Evolutionary conservation across 495 filamentous ascomycete species (phyloP).

Genomic region (Aspergillus affinis): DNA sequence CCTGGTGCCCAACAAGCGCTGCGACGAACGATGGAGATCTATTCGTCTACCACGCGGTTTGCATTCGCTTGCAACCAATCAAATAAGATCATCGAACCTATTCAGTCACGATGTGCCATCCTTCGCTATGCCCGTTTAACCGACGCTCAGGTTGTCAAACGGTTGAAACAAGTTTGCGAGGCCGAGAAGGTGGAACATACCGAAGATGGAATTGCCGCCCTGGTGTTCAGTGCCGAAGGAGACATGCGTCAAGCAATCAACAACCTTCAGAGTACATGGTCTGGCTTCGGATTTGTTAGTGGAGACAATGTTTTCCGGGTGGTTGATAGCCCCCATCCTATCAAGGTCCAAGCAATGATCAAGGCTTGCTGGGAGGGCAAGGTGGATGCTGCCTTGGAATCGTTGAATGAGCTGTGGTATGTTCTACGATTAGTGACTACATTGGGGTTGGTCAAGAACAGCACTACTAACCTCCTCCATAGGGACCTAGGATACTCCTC

Average conservation of each 20-base stretch:
- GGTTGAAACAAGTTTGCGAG: constrained; percentile 86
- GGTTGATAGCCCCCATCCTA: constrained; percentile 93
- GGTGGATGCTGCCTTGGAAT: constrained; percentile 82
- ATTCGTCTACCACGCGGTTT: constrained; percentile 93
- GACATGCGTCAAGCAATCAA: constrained; percentile 99
- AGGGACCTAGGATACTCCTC: constrained; percentile 86
- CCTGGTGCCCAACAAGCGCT: constrained; percentile 94
- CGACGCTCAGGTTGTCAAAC: constrained; percentile 86
- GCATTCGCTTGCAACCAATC: constrained; percentile 98
- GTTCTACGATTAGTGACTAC: constrained; percentile 9
- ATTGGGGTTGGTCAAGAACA: neutral
- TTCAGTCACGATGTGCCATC: constrained; percentile 96
- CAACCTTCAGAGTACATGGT: constrained; percentile 90
- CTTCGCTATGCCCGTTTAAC: constrained; percentile 91
- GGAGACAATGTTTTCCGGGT: constrained; percentile 99
- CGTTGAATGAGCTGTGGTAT: constrained; percentile 86
- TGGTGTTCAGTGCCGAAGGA: constrained; percentile 96
- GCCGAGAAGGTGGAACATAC: constrained; percentile 84
- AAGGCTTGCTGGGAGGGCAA: constrained; percentile 94
- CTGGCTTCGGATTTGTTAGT: constrained; percentile 96
- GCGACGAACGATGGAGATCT: constrained; percentile 98
- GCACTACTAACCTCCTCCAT: constrained; percentile 16
- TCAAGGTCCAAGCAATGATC: constrained; percentile 98
- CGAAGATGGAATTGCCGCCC: constrained; percentile 90
- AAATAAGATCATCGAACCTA: constrained; percentile 98